These are phyloP conservation scores for Trichoderma atroviride DNA, from an alignment of 2,329 filamentous ascomycete species.

Conservation along the genomic window DNA sequence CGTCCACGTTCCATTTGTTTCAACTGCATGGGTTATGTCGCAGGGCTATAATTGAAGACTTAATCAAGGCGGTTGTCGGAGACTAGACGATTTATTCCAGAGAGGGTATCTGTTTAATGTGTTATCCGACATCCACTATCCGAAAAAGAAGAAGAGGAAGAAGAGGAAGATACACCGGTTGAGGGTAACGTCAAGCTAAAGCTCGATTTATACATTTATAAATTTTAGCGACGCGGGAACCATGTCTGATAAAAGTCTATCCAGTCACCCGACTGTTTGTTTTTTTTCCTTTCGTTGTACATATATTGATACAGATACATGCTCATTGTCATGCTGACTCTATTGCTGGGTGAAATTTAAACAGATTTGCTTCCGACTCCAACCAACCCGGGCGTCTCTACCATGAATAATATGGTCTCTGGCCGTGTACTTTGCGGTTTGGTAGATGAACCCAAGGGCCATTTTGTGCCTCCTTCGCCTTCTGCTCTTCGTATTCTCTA, in stretches of 20 bases:
- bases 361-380: neutral
- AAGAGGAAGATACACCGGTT: neutral
- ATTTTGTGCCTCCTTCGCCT: conserved; percentile 72
- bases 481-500: conserved; percentile 74
- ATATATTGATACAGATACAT: conserved; percentile 40
- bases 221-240: neutral
- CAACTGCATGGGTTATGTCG: conserved; percentile 12
- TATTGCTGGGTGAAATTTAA: conserved; percentile 3
- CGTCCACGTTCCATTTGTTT: conserved; percentile 16
- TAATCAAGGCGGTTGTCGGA: neutral
- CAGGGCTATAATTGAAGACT: neutral
- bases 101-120: conserved; percentile 1
- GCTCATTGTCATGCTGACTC: conserved; percentile 18
- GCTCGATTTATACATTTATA: neutral
- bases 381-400: conserved; percentile 46
- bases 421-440: conserved; percentile 79
- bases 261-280: neutral
- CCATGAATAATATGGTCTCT: conserved; percentile 92
- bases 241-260: conserved; percentile 6
- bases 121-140: neutral
- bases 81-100: neutral
- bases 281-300: conserved; percentile 40
- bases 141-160: too few relatives aligned
- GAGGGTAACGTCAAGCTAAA: neutral
- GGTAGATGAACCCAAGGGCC: conserved; percentile 88